Conservation (phyloP, 208 protist genomes). For the Strigomonas culicis region DNA sequence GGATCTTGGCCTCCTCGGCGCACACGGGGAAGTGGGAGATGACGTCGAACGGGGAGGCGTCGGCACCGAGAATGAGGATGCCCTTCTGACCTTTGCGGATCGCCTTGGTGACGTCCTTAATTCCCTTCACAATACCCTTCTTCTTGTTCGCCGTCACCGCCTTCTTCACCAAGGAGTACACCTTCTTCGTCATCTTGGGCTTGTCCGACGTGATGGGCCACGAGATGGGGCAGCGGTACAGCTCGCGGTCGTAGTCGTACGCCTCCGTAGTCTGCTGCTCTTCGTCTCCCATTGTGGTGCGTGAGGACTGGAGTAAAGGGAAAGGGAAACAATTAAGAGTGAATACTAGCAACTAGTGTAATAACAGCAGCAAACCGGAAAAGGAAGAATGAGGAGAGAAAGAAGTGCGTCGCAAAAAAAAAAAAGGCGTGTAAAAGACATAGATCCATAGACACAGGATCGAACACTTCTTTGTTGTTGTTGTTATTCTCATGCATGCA, state of each 20-base stretch:
- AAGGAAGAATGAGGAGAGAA: slow-evolving; percentile 8
- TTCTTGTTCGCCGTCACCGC: slow-evolving; percentile 89
- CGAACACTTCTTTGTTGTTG: background rate
- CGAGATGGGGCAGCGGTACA: slow-evolving; percentile 91
- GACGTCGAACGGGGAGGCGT: slow-evolving; percentile 92
- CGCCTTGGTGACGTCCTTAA: slow-evolving; percentile 94
- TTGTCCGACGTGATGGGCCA: slow-evolving; percentile 88
- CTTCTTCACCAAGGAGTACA: slow-evolving; percentile 93
- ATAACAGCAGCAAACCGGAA: slow-evolving; percentile 3
- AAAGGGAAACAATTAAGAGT: background rate
- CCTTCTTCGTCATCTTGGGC: slow-evolving; percentile 95
- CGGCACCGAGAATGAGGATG: slow-evolving; percentile 88
- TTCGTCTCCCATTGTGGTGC: slow-evolving; percentile 45
- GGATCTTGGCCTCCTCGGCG: slow-evolving; percentile 90
- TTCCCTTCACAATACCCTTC: slow-evolving; percentile 88
- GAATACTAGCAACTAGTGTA: background rate
- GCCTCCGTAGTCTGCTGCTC: slow-evolving; percentile 47
- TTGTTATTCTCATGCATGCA: too few species aligned
- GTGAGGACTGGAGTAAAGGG: background rate
- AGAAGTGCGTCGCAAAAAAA: background rate
- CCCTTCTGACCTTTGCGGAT: slow-evolving; percentile 91
- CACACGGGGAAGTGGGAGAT: slow-evolving; percentile 93
- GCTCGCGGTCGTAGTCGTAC: slow-evolving; percentile 91
- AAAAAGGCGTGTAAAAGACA: background rate
- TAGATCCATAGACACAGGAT: background rate